Base-by-base conservation (phyloP, 306 rosid species). In the Styphnolobium japonicum region DNA sequence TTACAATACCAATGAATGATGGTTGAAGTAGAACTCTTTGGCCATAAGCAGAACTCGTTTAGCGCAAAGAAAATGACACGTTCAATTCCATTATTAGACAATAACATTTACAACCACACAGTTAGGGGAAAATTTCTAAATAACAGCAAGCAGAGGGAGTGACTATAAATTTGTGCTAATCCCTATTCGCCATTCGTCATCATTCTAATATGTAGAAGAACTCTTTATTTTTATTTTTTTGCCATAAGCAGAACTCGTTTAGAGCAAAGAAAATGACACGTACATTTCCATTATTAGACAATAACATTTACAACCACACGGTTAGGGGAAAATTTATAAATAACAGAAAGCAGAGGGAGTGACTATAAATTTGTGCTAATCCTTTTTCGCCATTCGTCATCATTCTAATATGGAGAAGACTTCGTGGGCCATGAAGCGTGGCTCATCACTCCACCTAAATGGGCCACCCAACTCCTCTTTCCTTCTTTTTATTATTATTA, bases 381-480 rank as follows among this genome's bases (percentile, higher is more conserved):
- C 19, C 52, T 4, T 37, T 2, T 42, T 42, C 11, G 11, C 49
- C 3, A 11, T 10, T n/a, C 11, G 11, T 39, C 58, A 7, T 39
- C 58, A 7, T 16, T 8, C 23, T 52, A 7, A 22, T 53, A 7
- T 18, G 2, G 4, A 48, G 21, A 51, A 7, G n/a, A 51, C 48
- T n/a, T 31, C 3, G 34, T 45, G 22, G 71, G 71, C 49, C 73
- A 63, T n/a, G 61, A 14, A 5, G 27, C 31, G 69, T 40, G 69
- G 16, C 49, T 10, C 22, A 8, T 67, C 58, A 19, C 6, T 0
- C 39, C 39, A 10, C 78, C 53, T 37, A 42, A 69, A 69, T 39
- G 69, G 62, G 63, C 74, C 82, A 76, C 82, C 74, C 16, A 18
- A 46, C 48, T 36, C 22, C 11, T 19, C 15, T 23, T 40, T 11